Conservation (phyloP, 805 yeast species). For the Yamadazyma ubonensis region DNA sequence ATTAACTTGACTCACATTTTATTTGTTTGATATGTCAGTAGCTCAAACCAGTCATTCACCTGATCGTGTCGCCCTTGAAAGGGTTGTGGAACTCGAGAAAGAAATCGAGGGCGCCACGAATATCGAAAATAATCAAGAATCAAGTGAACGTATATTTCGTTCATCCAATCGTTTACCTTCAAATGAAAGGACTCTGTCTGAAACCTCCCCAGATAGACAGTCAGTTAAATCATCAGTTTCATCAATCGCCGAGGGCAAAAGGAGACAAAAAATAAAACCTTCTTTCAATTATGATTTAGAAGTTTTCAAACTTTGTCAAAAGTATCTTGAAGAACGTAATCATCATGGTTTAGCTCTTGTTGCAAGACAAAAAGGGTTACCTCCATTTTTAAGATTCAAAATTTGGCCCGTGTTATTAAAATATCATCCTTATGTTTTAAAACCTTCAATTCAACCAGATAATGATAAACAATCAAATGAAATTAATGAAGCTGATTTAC, state of each 20-base stretch:
- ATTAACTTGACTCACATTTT: not conserved
- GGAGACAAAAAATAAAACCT: constrained; percentile 13
- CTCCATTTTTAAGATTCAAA: constrained; percentile 71
- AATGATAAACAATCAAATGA: constrained; percentile 20
- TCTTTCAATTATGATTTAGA: constrained; percentile 42
- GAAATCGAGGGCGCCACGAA: too few relatives aligned
- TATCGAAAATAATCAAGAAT: too few relatives aligned
- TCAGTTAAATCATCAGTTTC: constrained; percentile 2
- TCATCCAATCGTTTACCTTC: too few relatives aligned
- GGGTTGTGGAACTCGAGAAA: too few relatives aligned
- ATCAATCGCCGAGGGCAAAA: not conserved
- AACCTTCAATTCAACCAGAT: constrained; percentile 72
- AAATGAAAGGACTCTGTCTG: constrained; percentile 1
- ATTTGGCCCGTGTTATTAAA: constrained; percentile 85
- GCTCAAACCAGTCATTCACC: too few relatives aligned
- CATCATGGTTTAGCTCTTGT: constrained; percentile 74
- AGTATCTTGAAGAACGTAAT: constrained; percentile 57
- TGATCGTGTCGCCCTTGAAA: too few relatives aligned
- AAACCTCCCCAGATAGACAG: constrained; percentile 6
- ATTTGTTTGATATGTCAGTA: not conserved
- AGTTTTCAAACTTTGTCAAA: constrained; percentile 53
- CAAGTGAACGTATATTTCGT: too few relatives aligned
- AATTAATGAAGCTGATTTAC: constrained; percentile 24
- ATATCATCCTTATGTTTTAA: constrained; percentile 79
- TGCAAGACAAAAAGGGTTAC: constrained; percentile 82